Evolutionary conservation across 306 rosid genomes (phyloP).

Genomic region (Astragalus membranaceus): DNA sequence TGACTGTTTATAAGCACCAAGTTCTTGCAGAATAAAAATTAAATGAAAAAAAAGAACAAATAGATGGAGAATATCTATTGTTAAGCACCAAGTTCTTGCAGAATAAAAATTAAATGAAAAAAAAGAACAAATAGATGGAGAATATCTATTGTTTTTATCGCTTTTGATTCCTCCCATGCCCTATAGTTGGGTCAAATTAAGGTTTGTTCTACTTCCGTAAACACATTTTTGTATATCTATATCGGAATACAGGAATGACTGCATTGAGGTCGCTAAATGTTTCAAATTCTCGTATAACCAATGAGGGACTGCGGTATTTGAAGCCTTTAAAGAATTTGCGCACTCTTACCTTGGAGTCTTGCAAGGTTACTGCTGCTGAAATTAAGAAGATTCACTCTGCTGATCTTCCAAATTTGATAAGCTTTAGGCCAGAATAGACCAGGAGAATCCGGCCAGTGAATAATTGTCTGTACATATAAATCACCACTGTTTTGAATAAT

Average conservation of each 20-base stretch:
- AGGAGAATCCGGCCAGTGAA: conserved; percentile 2
- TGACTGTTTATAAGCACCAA: not conserved
- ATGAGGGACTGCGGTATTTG: conserved; percentile 60
- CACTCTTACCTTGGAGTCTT: conserved; percentile 70
- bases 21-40: not conserved
- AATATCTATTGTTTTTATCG: not conserved
- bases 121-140: not conserved
- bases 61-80: not conserved
- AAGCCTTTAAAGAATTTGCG: conserved; percentile 73
- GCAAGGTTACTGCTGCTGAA: conserved; percentile 73
- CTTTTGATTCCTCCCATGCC: conserved; percentile 3
- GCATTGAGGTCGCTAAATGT: conserved; percentile 69
- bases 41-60: not conserved
- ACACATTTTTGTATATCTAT: not conserved
- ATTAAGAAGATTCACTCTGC: conserved; percentile 71
- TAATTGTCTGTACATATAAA: conserved; percentile 30
- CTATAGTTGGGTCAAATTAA: not conserved
- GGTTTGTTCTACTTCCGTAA: not conserved
- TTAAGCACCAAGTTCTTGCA: no score
- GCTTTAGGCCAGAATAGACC: conserved; percentile 76
- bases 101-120: not conserved
- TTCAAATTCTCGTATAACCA: conserved; percentile 75
- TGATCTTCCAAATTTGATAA: conserved; percentile 74
- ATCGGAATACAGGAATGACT: conserved; percentile 58
- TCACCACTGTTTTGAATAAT: conserved; percentile 16